phyloP scores from a whole-genome alignment of 2,329 filamentous ascomycete genomes.

The Calonectria pauciramosa region DNA sequence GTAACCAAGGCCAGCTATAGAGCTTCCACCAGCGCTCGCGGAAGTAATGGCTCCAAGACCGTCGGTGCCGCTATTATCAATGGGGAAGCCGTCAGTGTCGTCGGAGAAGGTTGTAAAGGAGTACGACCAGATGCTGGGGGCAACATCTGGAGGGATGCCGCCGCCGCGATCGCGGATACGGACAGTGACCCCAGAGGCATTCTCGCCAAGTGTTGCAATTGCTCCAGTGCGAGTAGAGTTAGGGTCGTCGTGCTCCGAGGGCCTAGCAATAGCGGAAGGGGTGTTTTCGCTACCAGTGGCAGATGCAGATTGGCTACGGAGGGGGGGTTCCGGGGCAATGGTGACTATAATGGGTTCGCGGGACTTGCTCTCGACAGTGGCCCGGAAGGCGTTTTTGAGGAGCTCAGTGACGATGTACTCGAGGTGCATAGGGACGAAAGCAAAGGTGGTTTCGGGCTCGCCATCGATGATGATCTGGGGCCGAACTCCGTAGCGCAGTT shows the following conservation, averaged over 20 bases:
- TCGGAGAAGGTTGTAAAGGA: constrained; percentile 95
- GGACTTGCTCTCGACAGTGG: constrained; percentile 88
- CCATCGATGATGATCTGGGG: constrained; percentile 87
- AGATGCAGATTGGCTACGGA: constrained; percentile 43
- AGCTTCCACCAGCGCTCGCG: constrained; percentile 79
- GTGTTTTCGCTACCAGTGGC: constrained; percentile 34
- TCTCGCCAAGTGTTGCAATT: constrained; percentile 72
- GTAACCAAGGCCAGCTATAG: constrained; percentile 94
- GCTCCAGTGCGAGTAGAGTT: constrained; percentile 59
- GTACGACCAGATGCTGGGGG: constrained; percentile 95
- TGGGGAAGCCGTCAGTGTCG: constrained; percentile 57
- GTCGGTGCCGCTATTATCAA: constrained; percentile 56
- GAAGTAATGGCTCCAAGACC: constrained; percentile 83
- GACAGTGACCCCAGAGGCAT: constrained; percentile 90
- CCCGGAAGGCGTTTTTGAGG: constrained; percentile 96
- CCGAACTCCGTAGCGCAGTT: constrained; percentile 92
- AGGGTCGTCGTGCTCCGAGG: constrained; percentile 48
- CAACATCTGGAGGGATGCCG: constrained; percentile 86
- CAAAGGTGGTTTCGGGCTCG: constrained; percentile 88
- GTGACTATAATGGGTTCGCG: constrained; percentile 91
- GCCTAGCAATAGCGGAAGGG: constrained; percentile 12
- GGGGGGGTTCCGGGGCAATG: constrained; percentile 78
- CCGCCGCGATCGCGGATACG: constrained; percentile 96
- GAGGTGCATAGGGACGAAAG: constrained; percentile 94
- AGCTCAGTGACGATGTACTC: constrained; percentile 98